phyloP scores from a whole-genome alignment of 2,329 filamentous ascomycete species.

The Neopestalotiopsis sp. region DNA sequence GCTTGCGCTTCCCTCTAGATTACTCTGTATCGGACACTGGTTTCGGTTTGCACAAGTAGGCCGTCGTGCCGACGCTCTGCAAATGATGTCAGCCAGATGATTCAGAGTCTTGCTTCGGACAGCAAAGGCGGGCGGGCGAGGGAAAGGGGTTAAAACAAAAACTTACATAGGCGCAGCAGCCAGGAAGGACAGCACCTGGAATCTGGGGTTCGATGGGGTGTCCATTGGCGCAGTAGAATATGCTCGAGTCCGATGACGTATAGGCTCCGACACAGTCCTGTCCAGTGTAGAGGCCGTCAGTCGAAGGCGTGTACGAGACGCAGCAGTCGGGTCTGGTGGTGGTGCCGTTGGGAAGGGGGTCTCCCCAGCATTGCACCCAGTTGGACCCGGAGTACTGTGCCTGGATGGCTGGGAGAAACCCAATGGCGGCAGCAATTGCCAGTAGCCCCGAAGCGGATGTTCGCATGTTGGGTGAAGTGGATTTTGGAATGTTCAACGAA shows the following conservation, averaged over 20 bases:
- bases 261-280: conserved; percentile 3
- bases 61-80: neutral
- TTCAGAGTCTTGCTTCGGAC: neutral
- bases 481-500: neutral
- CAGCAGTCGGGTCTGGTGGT: neutral
- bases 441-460: neutral
- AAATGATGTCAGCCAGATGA: neutral
- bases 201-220: conserved; percentile 4
- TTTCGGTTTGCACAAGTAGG: neutral
- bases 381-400: conserved; percentile 12
- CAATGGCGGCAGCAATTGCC: neutral
- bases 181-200: conserved; percentile 9
- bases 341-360: neutral
- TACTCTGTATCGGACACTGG: neutral
- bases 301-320: neutral
- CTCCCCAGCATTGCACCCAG: neutral
- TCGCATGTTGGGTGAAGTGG: neutral
- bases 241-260: conserved; percentile 7
- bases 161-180: conserved; percentile 9
- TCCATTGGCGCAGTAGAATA: conserved; percentile 14
- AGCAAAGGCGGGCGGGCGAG: neutral
- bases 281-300: conserved; percentile 4
- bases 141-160: no score
- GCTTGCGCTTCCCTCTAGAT: neutral
- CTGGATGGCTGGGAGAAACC: neutral